A percentile compares a stretch with the other conserved stretches of the same genome.
phyloP scores from a whole-genome alignment of 2,329 filamentous ascomycete species.

The Pseudofabraea citricarpa region DNA sequence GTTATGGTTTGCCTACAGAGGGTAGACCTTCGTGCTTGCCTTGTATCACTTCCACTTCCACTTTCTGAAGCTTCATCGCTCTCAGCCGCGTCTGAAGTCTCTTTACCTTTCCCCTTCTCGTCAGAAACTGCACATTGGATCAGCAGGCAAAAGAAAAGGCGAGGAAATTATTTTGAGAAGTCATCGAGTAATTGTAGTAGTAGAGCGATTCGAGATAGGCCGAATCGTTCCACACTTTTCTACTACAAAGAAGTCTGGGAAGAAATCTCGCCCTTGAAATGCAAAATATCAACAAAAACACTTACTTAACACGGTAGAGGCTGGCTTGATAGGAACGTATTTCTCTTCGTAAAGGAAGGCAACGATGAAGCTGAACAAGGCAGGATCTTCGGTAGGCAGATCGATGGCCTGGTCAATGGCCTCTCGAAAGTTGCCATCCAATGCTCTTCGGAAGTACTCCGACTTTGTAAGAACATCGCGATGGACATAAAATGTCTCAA shows the following conservation, averaged over 20 bases:
- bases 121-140: constrained; percentile 23
- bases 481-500: constrained; percentile 44
- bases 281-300: no score
- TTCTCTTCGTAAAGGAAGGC: constrained; percentile 45
- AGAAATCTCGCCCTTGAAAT: no score
- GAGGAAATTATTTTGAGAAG: no score
- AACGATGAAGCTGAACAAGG: constrained; percentile 46
- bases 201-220: no score
- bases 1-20: no score
- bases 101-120: constrained; percentile 41
- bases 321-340: constrained; percentile 41
- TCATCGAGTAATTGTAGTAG: no score
- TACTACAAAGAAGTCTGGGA: no score
- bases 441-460: constrained; percentile 44
- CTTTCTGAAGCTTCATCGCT: constrained; percentile 28
- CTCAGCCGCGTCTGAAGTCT: constrained; percentile 24
- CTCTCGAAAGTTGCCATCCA: constrained; percentile 43
- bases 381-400: constrained; percentile 45
- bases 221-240: no score
- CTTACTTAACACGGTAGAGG: constrained; percentile 34
- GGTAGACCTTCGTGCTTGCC: no score
- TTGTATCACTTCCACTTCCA: constrained; percentile 30
- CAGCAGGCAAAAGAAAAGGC: no score
- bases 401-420: constrained; percentile 40
- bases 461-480: constrained; percentile 39